Evolutionary conservation across 768 basidiomycete species (phyloP).

Genomic region (Tylopilus sp.): DNA sequence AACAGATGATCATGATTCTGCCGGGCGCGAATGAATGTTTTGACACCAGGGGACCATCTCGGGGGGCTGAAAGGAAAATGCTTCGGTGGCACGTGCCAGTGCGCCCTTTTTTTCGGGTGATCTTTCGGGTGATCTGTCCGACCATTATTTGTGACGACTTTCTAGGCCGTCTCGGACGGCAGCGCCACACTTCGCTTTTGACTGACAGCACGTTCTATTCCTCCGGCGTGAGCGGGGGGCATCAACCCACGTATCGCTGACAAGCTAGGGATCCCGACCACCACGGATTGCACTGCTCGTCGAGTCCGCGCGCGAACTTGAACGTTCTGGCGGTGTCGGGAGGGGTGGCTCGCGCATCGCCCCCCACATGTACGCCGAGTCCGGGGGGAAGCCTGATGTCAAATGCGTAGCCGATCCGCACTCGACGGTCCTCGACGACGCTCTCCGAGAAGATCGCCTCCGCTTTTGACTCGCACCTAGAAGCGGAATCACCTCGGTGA

Average conservation of each 20-base stretch:
- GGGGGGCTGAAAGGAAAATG: no score
- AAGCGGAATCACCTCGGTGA: not conserved
- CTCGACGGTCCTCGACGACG: conserved; percentile 7
- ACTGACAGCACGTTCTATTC: conserved; percentile 7
- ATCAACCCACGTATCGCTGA: conserved; percentile 6
- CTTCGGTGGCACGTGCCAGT: no score
- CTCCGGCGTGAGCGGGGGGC: not conserved
- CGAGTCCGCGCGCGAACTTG: conserved; percentile 12
- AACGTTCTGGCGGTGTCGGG: conserved; percentile 4
- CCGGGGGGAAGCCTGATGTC: conserved; percentile 6
- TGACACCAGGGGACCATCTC: no score
- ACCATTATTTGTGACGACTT: no score
- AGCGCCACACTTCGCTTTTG: not conserved
- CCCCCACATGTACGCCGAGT: conserved; percentile 9
- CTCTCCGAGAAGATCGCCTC: conserved; percentile 5
- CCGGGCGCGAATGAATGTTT: no score
- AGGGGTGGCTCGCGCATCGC: conserved; percentile 1
- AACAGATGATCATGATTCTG: no score
- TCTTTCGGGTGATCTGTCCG: no score
- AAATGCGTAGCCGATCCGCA: conserved; percentile 2
- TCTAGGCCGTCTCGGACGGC: no score
- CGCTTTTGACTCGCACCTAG: conserved; percentile 8
- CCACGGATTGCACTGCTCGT: no score
- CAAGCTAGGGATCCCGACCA: conserved; percentile 15
- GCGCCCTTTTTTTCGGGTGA: no score